Percentiles rank a stretch among this genome's conserved stretches.
Conservation (phyloP, 176 grass and related monocot genomes). For the Chrysopogon serrulatus region DNA sequence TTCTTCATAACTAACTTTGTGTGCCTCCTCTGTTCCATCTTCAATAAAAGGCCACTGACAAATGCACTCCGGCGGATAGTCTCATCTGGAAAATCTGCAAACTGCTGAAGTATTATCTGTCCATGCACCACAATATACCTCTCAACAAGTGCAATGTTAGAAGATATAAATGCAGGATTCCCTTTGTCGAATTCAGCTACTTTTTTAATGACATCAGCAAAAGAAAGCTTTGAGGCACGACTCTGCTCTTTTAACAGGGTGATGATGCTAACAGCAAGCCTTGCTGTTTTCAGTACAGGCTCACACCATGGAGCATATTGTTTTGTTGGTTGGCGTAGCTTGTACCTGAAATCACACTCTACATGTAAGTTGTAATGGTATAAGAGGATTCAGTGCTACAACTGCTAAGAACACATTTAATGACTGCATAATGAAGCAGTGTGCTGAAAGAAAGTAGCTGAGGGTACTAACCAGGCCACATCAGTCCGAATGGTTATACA, state of each 20-base stretch:
- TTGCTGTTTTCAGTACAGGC: slow-evolving; percentile 87
- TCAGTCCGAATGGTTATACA: slow-evolving; percentile 95
- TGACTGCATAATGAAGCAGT: neutral
- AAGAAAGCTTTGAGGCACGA: slow-evolving; percentile 85
- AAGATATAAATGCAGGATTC: slow-evolving; percentile 63
- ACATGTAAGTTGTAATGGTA: slow-evolving; percentile 19
- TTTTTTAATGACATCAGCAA: slow-evolving; percentile 78
- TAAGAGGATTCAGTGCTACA: neutral
- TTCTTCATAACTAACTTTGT: slow-evolving; percentile 92
- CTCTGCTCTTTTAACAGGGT: slow-evolving; percentile 91
- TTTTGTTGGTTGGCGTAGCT: slow-evolving; percentile 74
- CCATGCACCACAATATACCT: slow-evolving; percentile 91
- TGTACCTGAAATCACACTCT: slow-evolving; percentile 77
- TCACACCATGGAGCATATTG: slow-evolving; percentile 93
- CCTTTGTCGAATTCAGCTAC: slow-evolving; percentile 67
- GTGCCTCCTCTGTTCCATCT: slow-evolving; percentile 82
- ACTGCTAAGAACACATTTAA: neutral
- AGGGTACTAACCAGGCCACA: slow-evolving; percentile 69
- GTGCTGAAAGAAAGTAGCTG: neutral
- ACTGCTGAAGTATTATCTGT: slow-evolving; percentile 95
- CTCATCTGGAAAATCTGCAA: slow-evolving; percentile 91
- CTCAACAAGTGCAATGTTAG: slow-evolving; percentile 65
- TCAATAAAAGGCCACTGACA: slow-evolving; percentile 71
- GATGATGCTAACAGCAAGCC: slow-evolving; percentile 86
- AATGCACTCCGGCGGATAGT: slow-evolving; percentile 84